Evolutionary conservation across 148 eudicot genomes (phyloP).

Genomic region (Heliamphora exappendiculata): DNA sequence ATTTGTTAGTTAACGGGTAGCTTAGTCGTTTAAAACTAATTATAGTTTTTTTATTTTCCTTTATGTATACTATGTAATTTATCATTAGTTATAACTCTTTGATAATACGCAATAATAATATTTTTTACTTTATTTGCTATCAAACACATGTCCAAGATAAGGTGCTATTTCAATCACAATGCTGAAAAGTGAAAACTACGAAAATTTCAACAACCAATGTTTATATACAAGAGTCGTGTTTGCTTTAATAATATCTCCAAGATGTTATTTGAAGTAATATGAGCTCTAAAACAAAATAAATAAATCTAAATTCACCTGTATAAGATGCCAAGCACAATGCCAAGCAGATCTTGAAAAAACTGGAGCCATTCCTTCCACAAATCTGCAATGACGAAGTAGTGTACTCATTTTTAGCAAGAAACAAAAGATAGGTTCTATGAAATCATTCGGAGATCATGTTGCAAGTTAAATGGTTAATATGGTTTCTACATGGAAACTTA

Average conservation of each 20-base stretch:
- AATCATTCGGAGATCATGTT: neutral
- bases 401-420: neutral
- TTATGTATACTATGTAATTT: no score
- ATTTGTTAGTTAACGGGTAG: no score
- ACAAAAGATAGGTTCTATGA: neutral
- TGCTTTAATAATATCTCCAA: neutral
- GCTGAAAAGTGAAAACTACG: neutral
- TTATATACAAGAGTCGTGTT: neutral
- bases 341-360: conserved; percentile 96
- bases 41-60: no score
- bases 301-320: conserved; percentile 51
- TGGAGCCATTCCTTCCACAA: conserved; percentile 99
- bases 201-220: neutral
- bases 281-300: neutral
- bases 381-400: conserved; percentile 20
- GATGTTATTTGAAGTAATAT: neutral
- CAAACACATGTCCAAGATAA: no score
- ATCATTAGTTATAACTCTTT: no score
- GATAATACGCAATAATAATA: no score
- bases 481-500: neutral
- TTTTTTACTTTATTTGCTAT: no score
- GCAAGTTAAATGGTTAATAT: neutral
- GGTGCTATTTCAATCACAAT: no score
- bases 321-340: conserved; percentile 97
- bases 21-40: no score